Percentiles rank a stretch among this genome's conserved stretches.
phyloP scores from a whole-genome alignment of 257 asterid species.

The Lycium barbarum region DNA sequence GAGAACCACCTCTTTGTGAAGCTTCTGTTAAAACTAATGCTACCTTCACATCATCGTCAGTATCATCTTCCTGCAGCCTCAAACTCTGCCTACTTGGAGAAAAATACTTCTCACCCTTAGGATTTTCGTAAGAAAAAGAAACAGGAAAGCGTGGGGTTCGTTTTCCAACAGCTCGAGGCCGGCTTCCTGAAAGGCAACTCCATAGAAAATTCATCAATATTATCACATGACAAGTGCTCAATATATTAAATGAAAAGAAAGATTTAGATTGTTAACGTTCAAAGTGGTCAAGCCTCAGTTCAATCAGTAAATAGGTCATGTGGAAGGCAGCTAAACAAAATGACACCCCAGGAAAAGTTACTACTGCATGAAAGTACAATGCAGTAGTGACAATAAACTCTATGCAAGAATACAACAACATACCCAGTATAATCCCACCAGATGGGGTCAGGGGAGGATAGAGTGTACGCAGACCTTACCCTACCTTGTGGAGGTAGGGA shows the following conservation, averaged over 20 bases:
- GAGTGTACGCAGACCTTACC: too few relatives aligned
- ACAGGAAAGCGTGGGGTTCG: constrained; percentile 93
- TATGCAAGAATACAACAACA: constrained; percentile 8
- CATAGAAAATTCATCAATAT: constrained; percentile 36
- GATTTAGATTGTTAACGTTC: neutral
- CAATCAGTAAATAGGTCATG: neutral
- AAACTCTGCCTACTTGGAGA: constrained; percentile 67
- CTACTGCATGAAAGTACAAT: constrained; percentile 11
- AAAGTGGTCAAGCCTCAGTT: constrained; percentile 20
- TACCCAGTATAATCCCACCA: too few relatives aligned
- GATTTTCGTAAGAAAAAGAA: constrained; percentile 60
- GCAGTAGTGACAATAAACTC: constrained; percentile 25
- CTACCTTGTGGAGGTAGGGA: too few relatives aligned
- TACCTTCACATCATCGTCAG: constrained; percentile 82
- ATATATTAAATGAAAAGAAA: constrained; percentile 23
- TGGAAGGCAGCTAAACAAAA: constrained; percentile 19
- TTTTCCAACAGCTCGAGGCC: constrained; percentile 88
- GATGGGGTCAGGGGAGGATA: too few relatives aligned
- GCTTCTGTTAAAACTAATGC: constrained; percentile 91
- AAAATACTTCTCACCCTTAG: constrained; percentile 50
- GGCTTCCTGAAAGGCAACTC: constrained; percentile 64
- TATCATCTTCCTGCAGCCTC: constrained; percentile 56
- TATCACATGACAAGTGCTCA: constrained; percentile 34
- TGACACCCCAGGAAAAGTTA: constrained; percentile 8
- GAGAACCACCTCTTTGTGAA: constrained; percentile 87